These are phyloP conservation scores for Leccinum disarticulatum DNA, from an alignment of 768 basidiomycete species.

Conservation along the genomic window DNA sequence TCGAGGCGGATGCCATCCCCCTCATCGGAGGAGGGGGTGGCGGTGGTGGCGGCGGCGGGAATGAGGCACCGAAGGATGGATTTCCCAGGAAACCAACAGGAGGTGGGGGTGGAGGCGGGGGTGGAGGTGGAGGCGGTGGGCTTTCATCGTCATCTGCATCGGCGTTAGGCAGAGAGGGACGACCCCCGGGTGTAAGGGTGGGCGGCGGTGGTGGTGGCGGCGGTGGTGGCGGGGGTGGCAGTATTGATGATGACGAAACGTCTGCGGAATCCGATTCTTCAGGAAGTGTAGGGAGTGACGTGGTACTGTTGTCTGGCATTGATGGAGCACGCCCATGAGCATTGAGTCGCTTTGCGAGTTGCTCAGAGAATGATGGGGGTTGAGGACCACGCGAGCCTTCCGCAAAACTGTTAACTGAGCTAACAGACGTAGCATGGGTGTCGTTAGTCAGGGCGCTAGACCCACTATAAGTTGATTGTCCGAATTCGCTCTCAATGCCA, in stretches of 20 bases:
- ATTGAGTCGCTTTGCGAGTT: conserved; percentile 58
- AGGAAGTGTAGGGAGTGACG: conserved; percentile 37
- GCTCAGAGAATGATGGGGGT: conserved; percentile 57
- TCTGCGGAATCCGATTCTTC: conserved; percentile 36
- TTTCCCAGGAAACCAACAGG: conserved; percentile 34
- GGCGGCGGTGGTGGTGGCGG: conserved; percentile 21
- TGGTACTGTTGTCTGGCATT: conserved; percentile 38
- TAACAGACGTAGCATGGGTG: conserved; percentile 55
- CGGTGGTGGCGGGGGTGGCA: conserved; percentile 25
- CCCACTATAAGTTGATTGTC: conserved; percentile 42
- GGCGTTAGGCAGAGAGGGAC: conserved; percentile 16
- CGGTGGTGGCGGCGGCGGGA: conserved; percentile 11
- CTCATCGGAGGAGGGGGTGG: conserved; percentile 35
- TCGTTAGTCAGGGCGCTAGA: conserved; percentile 45
- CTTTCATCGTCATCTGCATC: conserved; percentile 18
- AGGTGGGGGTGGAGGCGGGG: conserved; percentile 27
- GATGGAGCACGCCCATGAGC: conserved; percentile 46
- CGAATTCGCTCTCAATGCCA: conserved; percentile 59
- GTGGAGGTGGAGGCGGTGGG: conserved; percentile 32
- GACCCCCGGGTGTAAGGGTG: conserved; percentile 8
- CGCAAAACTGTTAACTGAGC: conserved; percentile 44
- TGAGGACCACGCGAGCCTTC: conserved; percentile 34
- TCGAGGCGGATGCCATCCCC: conserved; percentile 34
- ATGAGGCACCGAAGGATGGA: conserved; percentile 23
- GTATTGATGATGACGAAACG: conserved; percentile 28